phyloP scores from a whole-genome alignment of 176 grass and related monocot genomes.

The Bolboschoenus planiculmis region DNA sequence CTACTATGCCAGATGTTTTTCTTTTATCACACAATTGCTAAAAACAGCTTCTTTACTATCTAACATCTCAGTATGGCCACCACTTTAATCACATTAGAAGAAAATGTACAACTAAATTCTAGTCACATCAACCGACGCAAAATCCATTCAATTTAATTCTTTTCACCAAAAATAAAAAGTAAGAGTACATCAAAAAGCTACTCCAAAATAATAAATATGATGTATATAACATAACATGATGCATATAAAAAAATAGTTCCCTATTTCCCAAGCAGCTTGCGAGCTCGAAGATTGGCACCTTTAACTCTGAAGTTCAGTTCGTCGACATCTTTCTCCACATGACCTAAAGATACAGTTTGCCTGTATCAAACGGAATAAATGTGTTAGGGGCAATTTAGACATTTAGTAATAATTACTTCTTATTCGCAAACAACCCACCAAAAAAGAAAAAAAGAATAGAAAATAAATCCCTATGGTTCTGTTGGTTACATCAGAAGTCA shows the following conservation, averaged over 20 bases:
- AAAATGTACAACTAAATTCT: not conserved
- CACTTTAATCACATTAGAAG: not conserved
- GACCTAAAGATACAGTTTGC: slow-evolving; percentile 43
- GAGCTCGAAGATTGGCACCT: slow-evolving; percentile 47
- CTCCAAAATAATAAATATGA: slow-evolving; percentile 9
- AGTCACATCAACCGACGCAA: not conserved
- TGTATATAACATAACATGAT: slow-evolving; percentile 18
- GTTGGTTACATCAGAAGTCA: not conserved
- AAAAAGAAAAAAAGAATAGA: not conserved
- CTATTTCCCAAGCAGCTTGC: slow-evolving; percentile 61
- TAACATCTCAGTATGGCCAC: not conserved
- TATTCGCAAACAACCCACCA: not conserved
- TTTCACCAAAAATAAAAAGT: not conserved
- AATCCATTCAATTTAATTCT: not conserved
- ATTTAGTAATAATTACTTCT: not conserved
- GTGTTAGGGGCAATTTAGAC: not conserved
- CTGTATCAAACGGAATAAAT: slow-evolving; percentile 34
- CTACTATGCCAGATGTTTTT: not conserved
- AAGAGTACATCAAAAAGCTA: not conserved
- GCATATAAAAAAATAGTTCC: not conserved
- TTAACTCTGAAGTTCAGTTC: slow-evolving; percentile 57
- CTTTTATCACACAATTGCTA: not conserved
- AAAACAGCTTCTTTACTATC: not conserved
- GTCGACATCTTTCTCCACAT: slow-evolving; percentile 52
- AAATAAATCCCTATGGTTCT: not conserved